Conservation (phyloP, 192 early-diverging fungal genomes). For the Backusella circina region DNA sequence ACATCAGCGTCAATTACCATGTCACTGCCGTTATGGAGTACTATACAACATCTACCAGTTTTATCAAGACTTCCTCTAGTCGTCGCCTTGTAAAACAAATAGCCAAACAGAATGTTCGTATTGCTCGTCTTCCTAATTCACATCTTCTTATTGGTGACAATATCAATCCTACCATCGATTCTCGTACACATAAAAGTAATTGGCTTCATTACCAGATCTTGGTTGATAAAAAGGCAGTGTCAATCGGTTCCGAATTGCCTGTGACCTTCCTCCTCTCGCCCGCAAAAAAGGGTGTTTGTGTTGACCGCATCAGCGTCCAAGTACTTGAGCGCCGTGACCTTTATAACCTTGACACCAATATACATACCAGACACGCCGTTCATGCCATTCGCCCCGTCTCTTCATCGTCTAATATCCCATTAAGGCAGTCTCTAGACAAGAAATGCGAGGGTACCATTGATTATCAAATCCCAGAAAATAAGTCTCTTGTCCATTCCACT, state of each 20-base stretch:
- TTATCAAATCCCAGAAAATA: not conserved
- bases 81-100: not conserved
- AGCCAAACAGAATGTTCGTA: not conserved
- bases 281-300: not conserved
- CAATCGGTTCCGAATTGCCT: not conserved
- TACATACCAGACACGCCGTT: not conserved
- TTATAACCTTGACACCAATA: not conserved
- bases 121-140: not conserved
- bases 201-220: conserved; percentile 6
- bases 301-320: not conserved
- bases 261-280: not conserved
- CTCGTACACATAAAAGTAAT: not conserved
- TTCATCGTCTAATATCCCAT: not conserved
- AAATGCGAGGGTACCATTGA: not conserved
- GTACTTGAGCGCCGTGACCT: not conserved
- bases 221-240: conserved; percentile 1
- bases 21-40: not conserved
- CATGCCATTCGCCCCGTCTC: not conserved
- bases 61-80: not conserved
- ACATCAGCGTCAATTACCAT: not conserved
- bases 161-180: not conserved
- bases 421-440: not conserved
- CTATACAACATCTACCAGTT: not conserved
- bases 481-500: not conserved
- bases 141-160: not conserved